These are phyloP conservation scores for Fusarium hostae DNA, from an alignment of 2,329 filamentous ascomycete genomes.

Conservation along the genomic window DNA sequence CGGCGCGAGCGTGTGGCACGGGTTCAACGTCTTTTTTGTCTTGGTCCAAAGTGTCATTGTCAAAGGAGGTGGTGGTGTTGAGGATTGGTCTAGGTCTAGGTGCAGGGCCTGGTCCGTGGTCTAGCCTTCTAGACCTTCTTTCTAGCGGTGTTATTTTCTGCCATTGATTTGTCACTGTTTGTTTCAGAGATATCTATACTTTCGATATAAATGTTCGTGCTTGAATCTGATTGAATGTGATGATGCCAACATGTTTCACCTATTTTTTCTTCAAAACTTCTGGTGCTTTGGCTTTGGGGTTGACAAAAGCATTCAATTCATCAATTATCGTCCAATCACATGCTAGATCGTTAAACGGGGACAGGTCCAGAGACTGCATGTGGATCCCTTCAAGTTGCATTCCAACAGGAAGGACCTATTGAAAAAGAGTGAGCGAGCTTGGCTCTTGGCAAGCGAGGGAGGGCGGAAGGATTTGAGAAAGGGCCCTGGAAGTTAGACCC, in stretches of 20 bases:
- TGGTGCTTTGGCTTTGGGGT: conserved; percentile 10
- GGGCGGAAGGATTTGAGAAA: not conserved
- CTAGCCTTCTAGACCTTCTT: conserved; percentile 20
- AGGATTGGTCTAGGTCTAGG: conserved; percentile 17
- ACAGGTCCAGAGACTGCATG: conserved; percentile 16
- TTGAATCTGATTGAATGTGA: not conserved
- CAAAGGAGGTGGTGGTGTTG: conserved; percentile 1
- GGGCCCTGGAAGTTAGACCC: conserved; percentile 32
- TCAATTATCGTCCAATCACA: conserved; percentile 32
- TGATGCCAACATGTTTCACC: not conserved
- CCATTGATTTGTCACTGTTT: not conserved
- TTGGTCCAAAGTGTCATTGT: not conserved
- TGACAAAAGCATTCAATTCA: conserved; percentile 25
- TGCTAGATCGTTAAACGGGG: conserved; percentile 10
- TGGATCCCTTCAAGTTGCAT: conserved; percentile 28
- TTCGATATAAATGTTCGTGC: not conserved
- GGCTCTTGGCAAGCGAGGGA: conserved; percentile 5
- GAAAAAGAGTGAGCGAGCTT: conserved; percentile 22
- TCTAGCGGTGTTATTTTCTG: not conserved
- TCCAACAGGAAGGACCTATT: conserved; percentile 28
- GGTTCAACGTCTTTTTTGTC: conserved; percentile 38
- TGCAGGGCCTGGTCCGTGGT: conserved; percentile 15
- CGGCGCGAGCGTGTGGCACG: conserved; percentile 27
- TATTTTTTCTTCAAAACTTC: conserved; percentile 2
- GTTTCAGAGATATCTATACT: not conserved